Base-by-base conservation (phyloP, 2,329 filamentous ascomycete genomes). In the Fusarium vanettenii region DNA sequence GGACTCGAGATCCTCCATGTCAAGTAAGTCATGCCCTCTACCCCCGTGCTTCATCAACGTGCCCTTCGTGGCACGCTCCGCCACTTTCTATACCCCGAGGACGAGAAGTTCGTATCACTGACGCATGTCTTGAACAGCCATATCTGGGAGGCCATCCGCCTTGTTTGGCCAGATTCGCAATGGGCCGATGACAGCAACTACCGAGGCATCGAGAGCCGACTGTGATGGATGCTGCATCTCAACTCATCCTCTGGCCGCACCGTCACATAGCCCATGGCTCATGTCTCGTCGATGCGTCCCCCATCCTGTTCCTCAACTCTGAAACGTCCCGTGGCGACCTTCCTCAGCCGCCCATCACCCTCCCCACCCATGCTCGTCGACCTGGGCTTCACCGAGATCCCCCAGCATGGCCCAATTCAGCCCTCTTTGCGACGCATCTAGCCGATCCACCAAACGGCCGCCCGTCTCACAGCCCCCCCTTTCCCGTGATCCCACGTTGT, bases 111-210 rank as follows among this genome's bases (percentile, higher is more conserved):
- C 45, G 76, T 80, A 72, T 79, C 55, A 81, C 80, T 83, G 69
- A 83, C 75, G 73, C 66, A 73, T 79, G 64, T 76, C 75, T 72
- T 74, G 70, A 68, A 76, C 76, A 95, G 94, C 73, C 93, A 97
- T 82, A 96, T 98, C 71, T 98, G 95, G 94, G 96, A 98, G 84
- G 96, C 95, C 29, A 92, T 99, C 81, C 91, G 93, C 69, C 88
- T 93, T 73, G 93, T 99, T 74, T 99, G 97, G 97, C 97, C 97
- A 2, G 94, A 97, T 78, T 92, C 90, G 45, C 90, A 93, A 77
- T 97, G 95, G 93, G 93, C 94, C 22, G 92, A 92, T 69, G 91
- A 95, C 79, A 89, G 91, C 78, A 89, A 85, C 67, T 88, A 91
- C 83, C 88, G 91, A 69, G 89, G 91, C 55, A 87, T 97, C 69